Percentiles rank a stretch among this genome's conserved stretches.
These are phyloP conservation scores for Solanum bukasovii DNA, from an alignment of 257 asterid species.

Conservation along the genomic window DNA sequence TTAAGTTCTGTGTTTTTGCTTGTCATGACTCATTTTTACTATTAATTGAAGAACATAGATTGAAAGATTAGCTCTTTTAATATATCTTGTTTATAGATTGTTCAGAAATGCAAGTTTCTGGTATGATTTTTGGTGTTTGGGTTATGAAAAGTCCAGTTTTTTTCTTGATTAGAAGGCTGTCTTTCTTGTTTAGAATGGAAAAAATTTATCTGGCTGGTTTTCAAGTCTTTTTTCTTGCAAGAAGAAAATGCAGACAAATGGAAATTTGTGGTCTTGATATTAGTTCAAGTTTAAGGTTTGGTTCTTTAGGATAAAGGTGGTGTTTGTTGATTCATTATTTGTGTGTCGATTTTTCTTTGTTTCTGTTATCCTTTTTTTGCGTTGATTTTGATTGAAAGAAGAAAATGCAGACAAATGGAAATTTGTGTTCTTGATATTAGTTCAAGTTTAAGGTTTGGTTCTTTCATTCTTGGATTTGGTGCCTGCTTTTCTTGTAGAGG, in stretches of 20 bases:
- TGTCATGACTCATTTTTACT: not conserved
- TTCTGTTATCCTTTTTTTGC: not conserved
- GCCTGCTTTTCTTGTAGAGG: not conserved
- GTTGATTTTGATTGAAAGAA: not conserved
- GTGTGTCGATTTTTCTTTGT: not conserved
- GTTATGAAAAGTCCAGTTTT: not conserved
- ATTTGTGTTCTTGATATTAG: not conserved
- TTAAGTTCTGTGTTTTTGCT: not conserved
- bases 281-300: too few species aligned
- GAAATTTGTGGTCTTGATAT: too few species aligned
- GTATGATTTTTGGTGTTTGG: not conserved
- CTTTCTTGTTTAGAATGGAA: not conserved
- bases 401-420: not conserved
- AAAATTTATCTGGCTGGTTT: not conserved
- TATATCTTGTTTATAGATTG: not conserved
- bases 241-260: too few species aligned
- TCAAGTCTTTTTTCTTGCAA: not conserved
- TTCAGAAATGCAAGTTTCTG: not conserved
- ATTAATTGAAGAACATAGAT: not conserved
- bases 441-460: not conserved
- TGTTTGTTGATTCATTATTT: not conserved
- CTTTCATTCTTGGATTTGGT: conserved; percentile 2
- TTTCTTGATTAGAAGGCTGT: not conserved
- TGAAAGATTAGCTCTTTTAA: not conserved
- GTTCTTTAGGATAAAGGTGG: not conserved